Evolutionary conservation across 768 basidiomycete genomes (phyloP), one percentile per base, ranked within the genome.

Genomic region (Hortiboletus campestris): DNA sequence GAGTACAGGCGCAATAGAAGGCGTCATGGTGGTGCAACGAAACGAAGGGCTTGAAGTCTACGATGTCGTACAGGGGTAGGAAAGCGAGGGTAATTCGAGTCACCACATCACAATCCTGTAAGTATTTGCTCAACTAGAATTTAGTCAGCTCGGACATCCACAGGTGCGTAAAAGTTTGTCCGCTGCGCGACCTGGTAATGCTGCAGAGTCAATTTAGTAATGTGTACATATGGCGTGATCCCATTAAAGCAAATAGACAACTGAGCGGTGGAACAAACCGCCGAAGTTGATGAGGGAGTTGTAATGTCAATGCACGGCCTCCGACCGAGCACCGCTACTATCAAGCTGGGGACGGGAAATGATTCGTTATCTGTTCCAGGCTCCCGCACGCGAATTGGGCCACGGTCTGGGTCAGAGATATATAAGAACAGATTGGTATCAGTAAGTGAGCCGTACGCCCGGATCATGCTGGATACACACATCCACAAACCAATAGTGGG

Each of bases 1-100:
- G 16, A 68, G 67, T 14, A 68, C 60, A 11, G 65, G 60, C 0
- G 59, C 45, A 44, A 34, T 16, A 5, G 58, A 51, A 48, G 62
- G 17, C 4, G 39, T 40, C 59, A 66, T 68, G 41, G n/a, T 31
- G 17, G 42, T 22, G 35, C 7, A 17, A 34, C 4, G 36, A 16
- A n/a, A 4, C 3, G n/a, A 13, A 11, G 2, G 8, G 6, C 4
- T n/a, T 19, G 19, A 39, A 20, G 20, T 50, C 2, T 22, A 35
- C 25, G 16, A 31, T 22, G 40, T 31, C 22, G 12, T 8, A 19
- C 29, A 25, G 14, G 11, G 22, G 32, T n/a, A 14, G 22, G 14
- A 40, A 10, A 32, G 22, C 11, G 41, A 28, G 0, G 31, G 32
- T 13, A 3, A 6, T 19, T 50, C 49, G 28, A 25, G 19, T 13